phyloP scores from a whole-genome alignment of 2,329 filamentous ascomycete species.

The Lomentospora prolificans region DNA sequence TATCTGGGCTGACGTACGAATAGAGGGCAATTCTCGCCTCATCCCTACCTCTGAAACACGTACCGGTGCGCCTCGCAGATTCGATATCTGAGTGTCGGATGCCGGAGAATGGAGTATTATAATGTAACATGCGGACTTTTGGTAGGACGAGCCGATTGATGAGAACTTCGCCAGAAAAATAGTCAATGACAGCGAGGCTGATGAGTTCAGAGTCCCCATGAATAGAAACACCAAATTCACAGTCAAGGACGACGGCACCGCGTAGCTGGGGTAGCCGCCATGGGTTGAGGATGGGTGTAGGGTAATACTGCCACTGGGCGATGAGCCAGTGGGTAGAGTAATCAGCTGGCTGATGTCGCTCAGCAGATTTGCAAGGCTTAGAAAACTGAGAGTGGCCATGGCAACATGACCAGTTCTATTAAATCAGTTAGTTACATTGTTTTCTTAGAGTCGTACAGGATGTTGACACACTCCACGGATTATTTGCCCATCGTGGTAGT shows the following conservation, averaged over 20 bases:
- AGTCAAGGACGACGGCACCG: slow-evolving; percentile 37
- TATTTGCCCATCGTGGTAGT: neutral
- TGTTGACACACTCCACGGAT: neutral
- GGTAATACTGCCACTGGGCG: neutral
- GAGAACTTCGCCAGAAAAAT: slow-evolving; percentile 36
- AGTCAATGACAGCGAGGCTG: slow-evolving; percentile 40
- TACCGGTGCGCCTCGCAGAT: slow-evolving; percentile 19
- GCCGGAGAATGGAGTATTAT: slow-evolving; percentile 41
- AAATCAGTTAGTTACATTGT: neutral
- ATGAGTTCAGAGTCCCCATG: slow-evolving; percentile 40
- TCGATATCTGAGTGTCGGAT: slow-evolving; percentile 30
- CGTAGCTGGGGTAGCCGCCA: neutral
- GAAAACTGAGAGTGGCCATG: slow-evolving; percentile 1
- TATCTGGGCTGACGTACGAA: slow-evolving; percentile 32
- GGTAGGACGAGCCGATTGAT: slow-evolving; percentile 42
- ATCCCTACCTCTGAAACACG: slow-evolving; percentile 29
- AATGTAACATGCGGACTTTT: slow-evolving; percentile 32
- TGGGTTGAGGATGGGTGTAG: neutral
- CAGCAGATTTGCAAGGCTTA: neutral
- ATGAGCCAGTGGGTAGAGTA: neutral
- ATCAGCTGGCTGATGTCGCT: neutral
- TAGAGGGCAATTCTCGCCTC: slow-evolving; percentile 32
- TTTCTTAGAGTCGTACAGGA: neutral
- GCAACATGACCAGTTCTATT: neutral
- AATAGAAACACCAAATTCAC: slow-evolving; percentile 41